These are phyloP conservation scores for Solanum chmielewskii DNA, from an alignment of 257 asterid genomes.

Conservation along the genomic window DNA sequence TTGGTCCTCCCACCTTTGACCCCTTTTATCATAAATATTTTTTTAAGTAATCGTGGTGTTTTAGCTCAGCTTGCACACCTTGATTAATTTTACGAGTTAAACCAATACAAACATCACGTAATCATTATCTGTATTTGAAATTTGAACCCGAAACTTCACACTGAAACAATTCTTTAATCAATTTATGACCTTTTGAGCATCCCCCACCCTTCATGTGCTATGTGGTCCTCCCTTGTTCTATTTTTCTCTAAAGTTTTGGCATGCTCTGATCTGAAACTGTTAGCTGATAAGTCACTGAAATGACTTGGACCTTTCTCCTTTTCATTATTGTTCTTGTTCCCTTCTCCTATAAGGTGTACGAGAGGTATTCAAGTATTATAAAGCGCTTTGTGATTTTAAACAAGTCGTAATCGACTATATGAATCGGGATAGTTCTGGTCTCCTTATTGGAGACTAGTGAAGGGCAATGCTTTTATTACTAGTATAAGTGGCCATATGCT, in stretches of 20 bases:
- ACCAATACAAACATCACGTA: too few species aligned
- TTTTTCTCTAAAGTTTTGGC: not conserved
- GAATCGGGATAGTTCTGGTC: not conserved
- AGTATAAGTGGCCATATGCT: not conserved
- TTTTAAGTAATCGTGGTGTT: not conserved
- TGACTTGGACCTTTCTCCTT: not conserved
- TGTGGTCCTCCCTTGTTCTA: not conserved
- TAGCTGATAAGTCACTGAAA: not conserved
- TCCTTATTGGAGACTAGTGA: not conserved
- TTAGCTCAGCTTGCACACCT: not conserved
- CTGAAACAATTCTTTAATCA: not conserved
- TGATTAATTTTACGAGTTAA: not conserved
- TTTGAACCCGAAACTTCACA: not conserved
- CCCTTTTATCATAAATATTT: not conserved
- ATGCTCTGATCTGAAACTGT: not conserved
- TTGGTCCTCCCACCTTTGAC: not conserved
- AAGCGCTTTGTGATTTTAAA: not conserved
- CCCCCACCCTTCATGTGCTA: not conserved
- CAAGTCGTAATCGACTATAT: not conserved
- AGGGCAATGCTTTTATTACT: not conserved
- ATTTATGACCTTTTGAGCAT: not conserved
- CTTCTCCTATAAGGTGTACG: not conserved
- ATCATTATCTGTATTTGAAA: not conserved
- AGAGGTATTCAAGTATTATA: not conserved
- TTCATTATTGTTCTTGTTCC: not conserved